phyloP scores from a whole-genome alignment of 2,329 filamentous ascomycete species.

The Cladosporium oxysporum region DNA sequence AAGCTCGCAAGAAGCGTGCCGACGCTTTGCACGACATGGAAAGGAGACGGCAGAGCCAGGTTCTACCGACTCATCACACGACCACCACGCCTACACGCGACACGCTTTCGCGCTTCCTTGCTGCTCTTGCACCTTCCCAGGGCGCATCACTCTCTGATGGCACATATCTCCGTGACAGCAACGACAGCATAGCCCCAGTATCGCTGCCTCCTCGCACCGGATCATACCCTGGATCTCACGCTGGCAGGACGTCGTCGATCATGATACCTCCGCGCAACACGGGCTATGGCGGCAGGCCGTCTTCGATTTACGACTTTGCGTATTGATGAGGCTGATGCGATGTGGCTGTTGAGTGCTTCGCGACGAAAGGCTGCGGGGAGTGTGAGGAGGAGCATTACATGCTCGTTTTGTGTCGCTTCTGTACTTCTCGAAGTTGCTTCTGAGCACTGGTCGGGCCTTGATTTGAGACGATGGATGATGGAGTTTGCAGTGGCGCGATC shows the following conservation, averaged over 20 bases:
- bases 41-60: neutral
- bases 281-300: neutral
- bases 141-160: slow-evolving; percentile 24
- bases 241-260: neutral
- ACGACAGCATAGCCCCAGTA: neutral
- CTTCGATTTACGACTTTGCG: neutral
- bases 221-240: neutral
- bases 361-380: neutral
- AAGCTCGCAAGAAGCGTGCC: neutral
- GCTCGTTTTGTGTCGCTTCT: neutral
- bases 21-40: neutral
- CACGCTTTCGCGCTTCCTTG: neutral
- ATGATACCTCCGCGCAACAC: neutral
- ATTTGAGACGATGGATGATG: neutral
- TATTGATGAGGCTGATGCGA: neutral
- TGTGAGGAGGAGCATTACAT: neutral
- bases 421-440: neutral
- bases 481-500: neutral
- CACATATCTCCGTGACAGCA: neutral
- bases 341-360: too few relatives aligned
- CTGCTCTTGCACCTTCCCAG: neutral
- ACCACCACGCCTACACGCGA: neutral
- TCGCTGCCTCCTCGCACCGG: neutral
- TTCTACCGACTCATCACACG: neutral
- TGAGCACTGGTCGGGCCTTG: neutral